phyloP scores from a whole-genome alignment of 2,329 filamentous ascomycete species.

The Fusarium mundagurra region DNA sequence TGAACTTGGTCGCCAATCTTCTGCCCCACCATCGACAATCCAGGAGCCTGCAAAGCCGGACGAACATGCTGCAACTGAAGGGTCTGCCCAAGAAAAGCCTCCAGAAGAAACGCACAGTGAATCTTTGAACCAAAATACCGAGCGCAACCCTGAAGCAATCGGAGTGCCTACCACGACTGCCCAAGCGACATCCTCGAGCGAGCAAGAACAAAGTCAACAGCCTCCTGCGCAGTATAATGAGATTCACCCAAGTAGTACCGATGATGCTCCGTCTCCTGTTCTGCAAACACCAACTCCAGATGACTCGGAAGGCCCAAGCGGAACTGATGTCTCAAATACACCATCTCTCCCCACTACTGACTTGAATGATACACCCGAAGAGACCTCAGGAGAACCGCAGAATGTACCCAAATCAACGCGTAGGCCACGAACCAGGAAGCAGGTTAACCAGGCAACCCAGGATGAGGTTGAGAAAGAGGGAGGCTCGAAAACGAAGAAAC shows the following conservation, averaged over 20 bases:
- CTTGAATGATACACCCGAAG: constrained; percentile 12
- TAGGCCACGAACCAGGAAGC: constrained; percentile 34
- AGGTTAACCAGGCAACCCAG: constrained; percentile 15
- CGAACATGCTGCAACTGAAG: background rate
- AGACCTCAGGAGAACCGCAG: constrained; percentile 9
- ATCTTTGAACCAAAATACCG: background rate
- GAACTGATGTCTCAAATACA: constrained; percentile 25
- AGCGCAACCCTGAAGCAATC: background rate
- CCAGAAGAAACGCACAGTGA: background rate
- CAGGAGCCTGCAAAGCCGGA: constrained; percentile 29
- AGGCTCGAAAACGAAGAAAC: constrained; percentile 45
- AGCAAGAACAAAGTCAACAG: constrained; percentile 10
- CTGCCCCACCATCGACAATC: constrained; percentile 38
- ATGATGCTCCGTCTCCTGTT: constrained; percentile 1
- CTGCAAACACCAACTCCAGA: constrained; percentile 24
- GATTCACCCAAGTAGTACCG: background rate
- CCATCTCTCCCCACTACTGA: constrained; percentile 13
- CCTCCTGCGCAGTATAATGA: background rate
- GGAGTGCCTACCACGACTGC: background rate
- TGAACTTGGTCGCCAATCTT: constrained; percentile 26
- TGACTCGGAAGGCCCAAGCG: constrained; percentile 20
- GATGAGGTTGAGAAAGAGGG: constrained; percentile 30
- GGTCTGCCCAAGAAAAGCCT: background rate
- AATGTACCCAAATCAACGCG: constrained; percentile 11
- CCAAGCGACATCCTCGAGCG: constrained; percentile 7